phyloP scores from a whole-genome alignment of 768 basidiomycete genomes.

The Termitomyces sp. region DNA sequence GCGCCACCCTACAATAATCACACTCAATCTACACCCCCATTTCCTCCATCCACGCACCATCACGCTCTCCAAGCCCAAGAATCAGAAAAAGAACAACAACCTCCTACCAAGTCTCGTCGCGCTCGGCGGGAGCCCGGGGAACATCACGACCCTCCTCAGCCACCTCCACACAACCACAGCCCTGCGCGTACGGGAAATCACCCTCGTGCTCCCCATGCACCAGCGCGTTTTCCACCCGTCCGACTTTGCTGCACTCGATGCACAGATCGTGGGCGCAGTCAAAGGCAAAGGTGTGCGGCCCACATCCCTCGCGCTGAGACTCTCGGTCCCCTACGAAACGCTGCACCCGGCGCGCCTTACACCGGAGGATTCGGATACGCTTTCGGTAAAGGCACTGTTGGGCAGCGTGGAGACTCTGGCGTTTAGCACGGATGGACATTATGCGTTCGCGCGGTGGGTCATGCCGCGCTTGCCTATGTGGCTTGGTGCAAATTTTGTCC shows the following conservation, averaged over 20 bases:
- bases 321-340: slow-evolving; percentile 16
- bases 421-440: slow-evolving; percentile 21
- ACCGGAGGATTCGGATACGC: background rate
- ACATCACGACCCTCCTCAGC: slow-evolving; percentile 18
- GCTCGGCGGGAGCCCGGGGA: slow-evolving; percentile 20
- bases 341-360: background rate
- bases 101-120: slow-evolving; percentile 18
- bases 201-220: slow-evolving; percentile 20
- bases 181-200: slow-evolving; percentile 11
- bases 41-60: slow-evolving; percentile 5
- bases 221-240: slow-evolving; percentile 18
- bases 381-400: background rate
- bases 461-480: slow-evolving; percentile 19
- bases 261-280: slow-evolving; percentile 6
- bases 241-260: slow-evolving; percentile 19
- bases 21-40: slow-evolving; percentile 20
- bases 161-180: slow-evolving; percentile 13
- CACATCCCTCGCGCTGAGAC: slow-evolving; percentile 14
- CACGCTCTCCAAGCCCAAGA: slow-evolving; percentile 4
- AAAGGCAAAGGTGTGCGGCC: no score
- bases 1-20: slow-evolving; percentile 24
- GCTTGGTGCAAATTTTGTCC: slow-evolving; percentile 20
- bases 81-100: slow-evolving; percentile 7
- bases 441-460: slow-evolving; percentile 23
- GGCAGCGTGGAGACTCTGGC: slow-evolving; percentile 10